Evolutionary conservation across 352 stramenopile species (phyloP), one percentile per base, ranked within the genome.

Genomic region (Phytophthora cajani): DNA sequence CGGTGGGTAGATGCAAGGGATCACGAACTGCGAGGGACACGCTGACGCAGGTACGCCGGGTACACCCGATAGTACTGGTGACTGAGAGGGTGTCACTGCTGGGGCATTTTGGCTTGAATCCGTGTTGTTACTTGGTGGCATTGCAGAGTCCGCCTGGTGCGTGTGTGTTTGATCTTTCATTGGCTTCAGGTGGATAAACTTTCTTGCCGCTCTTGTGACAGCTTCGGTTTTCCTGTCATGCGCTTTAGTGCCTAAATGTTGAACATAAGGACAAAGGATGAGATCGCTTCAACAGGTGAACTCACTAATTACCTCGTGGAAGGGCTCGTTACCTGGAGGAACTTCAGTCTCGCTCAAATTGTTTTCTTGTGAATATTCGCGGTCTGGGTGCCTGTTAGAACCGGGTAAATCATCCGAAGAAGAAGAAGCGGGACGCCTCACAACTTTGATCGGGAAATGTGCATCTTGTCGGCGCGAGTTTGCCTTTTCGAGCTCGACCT

Each of bases 401-500:
- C 5, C 52, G 4, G 46, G 7, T 33, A 51, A 54, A 7, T 56
- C 56, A 16, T 56, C 32, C 32, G 50, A 67, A 46, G 46, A 14
- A 46, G 46, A 14, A 23, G 16, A 44, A 49, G 23, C 8, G 16
- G 23, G 40, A 30, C 10, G 19, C 12, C 33, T 53, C 5, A 33
- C 6, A 16, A 60, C 1, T 16, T 42, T 42, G 5, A 23, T 65
- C 33, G 38, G 38, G 30, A 64, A 47, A 33, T 62, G 49, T 50
- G 33, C 47, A 2, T 75, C 67, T 33, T 50, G 42, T 19, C 67
- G 74, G 57, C 56, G 71, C 38, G 67, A 62, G 19, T 71, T 68
- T 23, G 71, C 62, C 40, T 79, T 76, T 19, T 68, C 47, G 2
- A 87, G 66, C 21, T 87, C 74, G 19, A 25, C 62, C 58, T 82